A percentile compares a stretch with the other conserved stretches of the same genome.
Evolutionary conservation across 805 yeast species (phyloP).

Genomic region (Blastobotrys peoriensis): DNA sequence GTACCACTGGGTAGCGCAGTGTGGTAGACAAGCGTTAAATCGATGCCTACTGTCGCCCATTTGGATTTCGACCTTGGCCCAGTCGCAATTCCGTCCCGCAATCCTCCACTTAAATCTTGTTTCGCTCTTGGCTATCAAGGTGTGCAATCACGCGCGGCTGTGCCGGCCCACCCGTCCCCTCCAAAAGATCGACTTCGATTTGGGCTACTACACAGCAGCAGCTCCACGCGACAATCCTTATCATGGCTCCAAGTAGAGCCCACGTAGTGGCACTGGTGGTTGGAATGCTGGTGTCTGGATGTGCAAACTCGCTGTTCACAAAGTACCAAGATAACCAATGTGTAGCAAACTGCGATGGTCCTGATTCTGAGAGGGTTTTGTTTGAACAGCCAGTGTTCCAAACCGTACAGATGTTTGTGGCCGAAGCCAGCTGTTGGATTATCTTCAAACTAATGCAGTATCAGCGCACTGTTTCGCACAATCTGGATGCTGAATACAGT

Average conservation of each 20-base stretch:
- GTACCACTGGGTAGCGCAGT: too few species aligned
- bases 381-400: constrained; percentile 79
- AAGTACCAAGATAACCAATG: constrained; percentile 74
- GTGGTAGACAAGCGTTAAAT: too few species aligned
- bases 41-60: too few species aligned
- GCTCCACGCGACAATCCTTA: too few species aligned
- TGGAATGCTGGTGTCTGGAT: constrained; percentile 64
- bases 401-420: constrained; percentile 75
- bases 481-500: neutral
- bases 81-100: too few species aligned
- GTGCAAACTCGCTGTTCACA: constrained; percentile 66
- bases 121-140: too few species aligned
- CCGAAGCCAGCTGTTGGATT: constrained; percentile 51
- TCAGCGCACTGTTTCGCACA: neutral
- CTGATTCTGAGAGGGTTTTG: constrained; percentile 37
- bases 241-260: neutral
- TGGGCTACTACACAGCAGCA: too few species aligned
- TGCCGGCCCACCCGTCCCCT: too few species aligned
- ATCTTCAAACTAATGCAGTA: constrained; percentile 32
- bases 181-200: too few species aligned
- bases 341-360: constrained; percentile 46
- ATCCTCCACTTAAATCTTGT: too few species aligned
- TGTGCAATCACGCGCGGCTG: too few species aligned
- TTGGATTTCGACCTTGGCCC: too few species aligned
- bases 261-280: constrained; percentile 24